A percentile compares a stretch with the other conserved stretches of the same genome.
phyloP scores from a whole-genome alignment of 2,329 filamentous ascomycete species.

The Zasmidium angulare region DNA sequence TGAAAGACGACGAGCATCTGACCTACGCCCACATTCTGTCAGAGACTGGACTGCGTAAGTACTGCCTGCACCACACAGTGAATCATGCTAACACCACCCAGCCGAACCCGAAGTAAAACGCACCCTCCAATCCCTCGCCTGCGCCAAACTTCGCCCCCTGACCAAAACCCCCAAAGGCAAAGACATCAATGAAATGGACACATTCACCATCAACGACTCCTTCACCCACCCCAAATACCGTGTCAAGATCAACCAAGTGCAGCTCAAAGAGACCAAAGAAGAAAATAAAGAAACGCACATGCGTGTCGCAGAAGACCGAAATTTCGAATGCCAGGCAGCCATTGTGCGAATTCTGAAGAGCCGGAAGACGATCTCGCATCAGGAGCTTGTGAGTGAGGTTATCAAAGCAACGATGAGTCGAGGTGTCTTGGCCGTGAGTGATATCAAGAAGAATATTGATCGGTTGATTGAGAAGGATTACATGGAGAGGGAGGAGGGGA shows the following conservation, averaged over 20 bases:
- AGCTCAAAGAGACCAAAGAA: slow-evolving; percentile 91
- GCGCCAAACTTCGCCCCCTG: slow-evolving; percentile 81
- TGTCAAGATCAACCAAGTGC: slow-evolving; percentile 98
- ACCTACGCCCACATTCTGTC: slow-evolving; percentile 73
- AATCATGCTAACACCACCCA: slow-evolving; percentile 36
- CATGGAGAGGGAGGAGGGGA: slow-evolving; percentile 74
- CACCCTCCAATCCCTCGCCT: slow-evolving; percentile 92
- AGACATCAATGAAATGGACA: slow-evolving; percentile 76
- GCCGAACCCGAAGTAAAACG: slow-evolving; percentile 77
- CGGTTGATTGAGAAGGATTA: slow-evolving; percentile 95
- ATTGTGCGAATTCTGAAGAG: slow-evolving; percentile 98
- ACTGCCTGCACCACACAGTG: background rate
- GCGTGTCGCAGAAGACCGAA: slow-evolving; percentile 80
- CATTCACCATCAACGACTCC: slow-evolving; percentile 74
- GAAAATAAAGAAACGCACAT: slow-evolving; percentile 95
- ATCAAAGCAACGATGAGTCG: slow-evolving; percentile 86
- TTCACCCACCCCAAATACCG: slow-evolving; percentile 83
- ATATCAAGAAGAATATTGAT: slow-evolving; percentile 98
- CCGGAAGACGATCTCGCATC: slow-evolving; percentile 80
- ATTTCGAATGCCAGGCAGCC: slow-evolving; percentile 95
- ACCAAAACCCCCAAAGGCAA: slow-evolving; percentile 76
- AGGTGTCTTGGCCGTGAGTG: slow-evolving; percentile 78
- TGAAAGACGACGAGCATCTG: slow-evolving; percentile 62
- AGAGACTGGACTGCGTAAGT: slow-evolving; percentile 69
- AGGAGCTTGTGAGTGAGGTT: slow-evolving; percentile 86